These are phyloP conservation scores for Takashimella koratensis DNA, from an alignment of 1,284 basidiomycete genomes.

Conservation along the genomic window DNA sequence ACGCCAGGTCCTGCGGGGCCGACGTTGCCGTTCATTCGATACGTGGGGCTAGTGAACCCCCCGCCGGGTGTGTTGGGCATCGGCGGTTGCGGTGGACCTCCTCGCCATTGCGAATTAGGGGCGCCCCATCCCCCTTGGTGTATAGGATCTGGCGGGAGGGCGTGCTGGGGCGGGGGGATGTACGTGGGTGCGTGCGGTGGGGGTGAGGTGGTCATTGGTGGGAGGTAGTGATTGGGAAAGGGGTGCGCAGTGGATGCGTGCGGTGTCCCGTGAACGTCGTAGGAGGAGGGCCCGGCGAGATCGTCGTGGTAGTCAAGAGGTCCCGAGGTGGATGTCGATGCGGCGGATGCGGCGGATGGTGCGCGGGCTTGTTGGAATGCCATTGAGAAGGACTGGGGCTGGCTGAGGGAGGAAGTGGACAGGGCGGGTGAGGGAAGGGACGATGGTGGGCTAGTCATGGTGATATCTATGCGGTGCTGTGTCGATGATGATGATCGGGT, in stretches of 20 bases:
- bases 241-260: conserved; percentile 7
- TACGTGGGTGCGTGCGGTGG: conserved; percentile 41
- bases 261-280: conserved; percentile 4
- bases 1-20: background rate
- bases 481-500: background rate
- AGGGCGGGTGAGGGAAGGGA: conserved; percentile 36
- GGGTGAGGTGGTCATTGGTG: conserved; percentile 40
- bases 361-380: conserved; percentile 14
- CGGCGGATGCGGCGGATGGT: conserved; percentile 18
- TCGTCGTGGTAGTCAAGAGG: background rate
- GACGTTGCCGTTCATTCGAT: background rate
- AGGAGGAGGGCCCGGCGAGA: background rate
- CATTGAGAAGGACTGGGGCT: conserved; percentile 26
- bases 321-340: conserved; percentile 13
- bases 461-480: conserved; percentile 1
- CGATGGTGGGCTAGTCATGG: conserved; percentile 37
- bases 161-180: conserved; percentile 44
- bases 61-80: background rate
- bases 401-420: conserved; percentile 29
- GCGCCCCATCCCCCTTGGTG: conserved; percentile 12
- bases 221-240: conserved; percentile 20
- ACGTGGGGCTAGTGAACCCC: background rate
- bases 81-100: background rate
- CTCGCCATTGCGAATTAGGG: background rate
- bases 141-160: conserved; percentile 46